phyloP scores from a whole-genome alignment of 495 filamentous ascomycete genomes.

The Neurospora sp. region DNA sequence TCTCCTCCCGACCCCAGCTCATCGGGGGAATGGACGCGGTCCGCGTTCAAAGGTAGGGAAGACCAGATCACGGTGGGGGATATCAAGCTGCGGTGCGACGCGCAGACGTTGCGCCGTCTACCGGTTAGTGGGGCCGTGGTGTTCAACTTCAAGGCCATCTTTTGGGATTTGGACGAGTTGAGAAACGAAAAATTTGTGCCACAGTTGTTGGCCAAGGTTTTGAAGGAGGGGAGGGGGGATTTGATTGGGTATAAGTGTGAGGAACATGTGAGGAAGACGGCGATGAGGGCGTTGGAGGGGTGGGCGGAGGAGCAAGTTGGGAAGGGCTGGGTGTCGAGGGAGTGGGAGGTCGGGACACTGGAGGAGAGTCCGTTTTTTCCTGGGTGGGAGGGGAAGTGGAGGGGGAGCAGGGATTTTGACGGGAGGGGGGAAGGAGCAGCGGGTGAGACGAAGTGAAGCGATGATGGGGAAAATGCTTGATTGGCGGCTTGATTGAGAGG shows the following conservation, averaged over 20 bases:
- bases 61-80: constrained; percentile 46
- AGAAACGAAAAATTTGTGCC: constrained; percentile 68
- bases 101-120: constrained; percentile 79
- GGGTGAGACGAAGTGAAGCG: no score
- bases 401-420: constrained; percentile 53
- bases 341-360: constrained; percentile 68
- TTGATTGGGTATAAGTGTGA: constrained; percentile 78
- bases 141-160: constrained; percentile 89
- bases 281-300: constrained; percentile 54
- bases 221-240: constrained; percentile 62
- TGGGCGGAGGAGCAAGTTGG: constrained; percentile 63
- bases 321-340: constrained; percentile 47
- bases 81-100: constrained; percentile 73
- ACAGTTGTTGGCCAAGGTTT: constrained; percentile 52
- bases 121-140: constrained; percentile 66
- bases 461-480: no score
- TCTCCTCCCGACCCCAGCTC: constrained; percentile 10
- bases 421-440: no score
- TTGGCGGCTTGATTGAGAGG: no score
- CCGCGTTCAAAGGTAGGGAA: constrained; percentile 8
- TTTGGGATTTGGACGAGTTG: constrained; percentile 67
- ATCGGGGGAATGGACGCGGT: constrained; percentile 9
- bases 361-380: constrained; percentile 75
- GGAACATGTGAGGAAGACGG: constrained; percentile 75
- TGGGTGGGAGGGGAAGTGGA: constrained; percentile 81